These are phyloP conservation scores for Acanthochlamys bracteata DNA, from an alignment of 106 monocot species.

Conservation along the genomic window DNA sequence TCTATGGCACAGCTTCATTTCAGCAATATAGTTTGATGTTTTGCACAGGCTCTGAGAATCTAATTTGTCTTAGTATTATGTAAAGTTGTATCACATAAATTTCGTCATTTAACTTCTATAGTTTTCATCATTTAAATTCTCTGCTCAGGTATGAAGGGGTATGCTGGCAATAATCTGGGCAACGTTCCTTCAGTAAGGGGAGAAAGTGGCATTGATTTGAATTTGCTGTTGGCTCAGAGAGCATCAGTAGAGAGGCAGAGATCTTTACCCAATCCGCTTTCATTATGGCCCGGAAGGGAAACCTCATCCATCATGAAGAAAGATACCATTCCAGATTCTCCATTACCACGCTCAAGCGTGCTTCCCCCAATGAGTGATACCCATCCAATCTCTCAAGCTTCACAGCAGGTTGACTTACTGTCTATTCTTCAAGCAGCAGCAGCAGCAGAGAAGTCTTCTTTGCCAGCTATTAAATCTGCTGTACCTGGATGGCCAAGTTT, in stretches of 20 bases:
- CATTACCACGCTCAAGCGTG: conserved; percentile 24
- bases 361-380: conserved; percentile 26
- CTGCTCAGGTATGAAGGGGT: conserved; percentile 36
- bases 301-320: conserved; percentile 18
- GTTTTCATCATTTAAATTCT: no score
- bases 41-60: no score
- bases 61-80: no score
- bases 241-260: conserved; percentile 44
- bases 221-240: conserved; percentile 53
- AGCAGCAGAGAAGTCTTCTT: conserved; percentile 26
- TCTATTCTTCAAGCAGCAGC: conserved; percentile 40
- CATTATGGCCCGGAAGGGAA: conserved; percentile 40
- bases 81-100: no score
- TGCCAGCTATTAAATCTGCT: conserved; percentile 32
- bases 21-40: no score
- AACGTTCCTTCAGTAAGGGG: conserved; percentile 16
- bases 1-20: neutral
- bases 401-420: conserved; percentile 47
- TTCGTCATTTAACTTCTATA: no score
- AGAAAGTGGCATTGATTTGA: conserved; percentile 39
- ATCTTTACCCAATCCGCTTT: conserved; percentile 26
- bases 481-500: conserved; percentile 38
- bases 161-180: conserved; percentile 12
- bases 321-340: conserved; percentile 20
- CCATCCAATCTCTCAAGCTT: conserved; percentile 25